A percentile compares a stretch with the other conserved stretches of the same genome.
Evolutionary conservation across 179 eudicot genomes (phyloP).

Genomic region (Silene vulgaris): DNA sequence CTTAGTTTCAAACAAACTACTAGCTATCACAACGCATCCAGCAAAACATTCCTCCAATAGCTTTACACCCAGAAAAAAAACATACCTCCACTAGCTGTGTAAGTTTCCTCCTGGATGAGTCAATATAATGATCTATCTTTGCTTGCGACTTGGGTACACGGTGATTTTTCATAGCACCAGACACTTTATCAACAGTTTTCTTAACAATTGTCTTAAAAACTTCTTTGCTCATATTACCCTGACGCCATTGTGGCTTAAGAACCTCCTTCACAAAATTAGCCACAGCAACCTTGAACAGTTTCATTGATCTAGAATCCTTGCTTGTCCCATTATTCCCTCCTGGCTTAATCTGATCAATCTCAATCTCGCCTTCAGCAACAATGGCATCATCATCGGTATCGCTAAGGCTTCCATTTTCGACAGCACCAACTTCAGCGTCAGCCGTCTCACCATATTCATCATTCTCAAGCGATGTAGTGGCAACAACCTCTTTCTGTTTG

Average conservation of each 20-base stretch:
- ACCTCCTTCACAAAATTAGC: slow-evolving; percentile 90
- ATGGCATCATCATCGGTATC: slow-evolving; percentile 42
- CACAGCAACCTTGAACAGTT: slow-evolving; percentile 70
- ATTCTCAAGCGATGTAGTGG: slow-evolving; percentile 43
- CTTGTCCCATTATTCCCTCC: slow-evolving; percentile 51
- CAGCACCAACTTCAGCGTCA: slow-evolving; percentile 78
- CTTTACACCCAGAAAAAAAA: slow-evolving; percentile 16
- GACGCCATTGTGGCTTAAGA: slow-evolving; percentile 92
- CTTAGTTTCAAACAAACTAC: background rate
- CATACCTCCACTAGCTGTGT: slow-evolving; percentile 79
- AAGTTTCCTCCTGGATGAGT: slow-evolving; percentile 77
- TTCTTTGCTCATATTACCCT: slow-evolving; percentile 98
- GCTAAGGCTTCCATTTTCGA: slow-evolving; percentile 61
- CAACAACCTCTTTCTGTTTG: slow-evolving; percentile 45
- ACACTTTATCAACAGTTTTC: slow-evolving; percentile 94
- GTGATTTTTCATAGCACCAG: slow-evolving; percentile 84
- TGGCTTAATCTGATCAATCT: slow-evolving; percentile 66
- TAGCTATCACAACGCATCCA: background rate
- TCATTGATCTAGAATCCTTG: slow-evolving; percentile 85
- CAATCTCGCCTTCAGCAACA: slow-evolving; percentile 52
- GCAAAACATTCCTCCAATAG: slow-evolving; percentile 66
- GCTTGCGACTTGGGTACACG: slow-evolving; percentile 77
- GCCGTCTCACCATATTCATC: slow-evolving; percentile 91
- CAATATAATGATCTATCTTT: slow-evolving; percentile 82
- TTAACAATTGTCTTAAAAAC: slow-evolving; percentile 95